These are phyloP conservation scores for Nakazawaea sp. DNA, from an alignment of 805 yeast genomes.

Conservation along the genomic window DNA sequence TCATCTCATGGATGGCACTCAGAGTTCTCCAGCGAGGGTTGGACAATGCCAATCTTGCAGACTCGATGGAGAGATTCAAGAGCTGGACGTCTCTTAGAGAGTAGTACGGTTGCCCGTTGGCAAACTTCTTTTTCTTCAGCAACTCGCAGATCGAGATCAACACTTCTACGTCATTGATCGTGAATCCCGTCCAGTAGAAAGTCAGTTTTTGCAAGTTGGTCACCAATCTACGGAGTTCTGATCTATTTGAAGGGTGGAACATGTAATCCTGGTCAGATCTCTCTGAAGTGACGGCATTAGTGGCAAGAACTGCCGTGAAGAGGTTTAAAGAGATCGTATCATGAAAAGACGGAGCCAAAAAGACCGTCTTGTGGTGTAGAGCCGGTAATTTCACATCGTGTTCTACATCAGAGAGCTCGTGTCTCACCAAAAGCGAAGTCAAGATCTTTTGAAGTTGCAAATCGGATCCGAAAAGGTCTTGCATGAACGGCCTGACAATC, in stretches of 20 bases:
- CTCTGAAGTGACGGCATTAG: slow-evolving; percentile 70
- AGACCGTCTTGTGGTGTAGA: slow-evolving; percentile 50
- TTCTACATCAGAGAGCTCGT: slow-evolving; percentile 46
- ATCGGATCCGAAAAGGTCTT: slow-evolving; percentile 31
- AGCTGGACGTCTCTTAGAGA: slow-evolving; percentile 30
- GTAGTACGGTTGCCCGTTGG: slow-evolving; percentile 21
- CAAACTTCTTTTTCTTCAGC: slow-evolving; percentile 28
- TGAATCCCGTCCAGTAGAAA: slow-evolving; percentile 72
- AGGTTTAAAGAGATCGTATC: slow-evolving; percentile 56
- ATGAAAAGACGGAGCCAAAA: slow-evolving; percentile 55
- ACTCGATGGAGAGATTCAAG: slow-evolving; percentile 34
- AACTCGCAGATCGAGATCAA: slow-evolving; percentile 41
- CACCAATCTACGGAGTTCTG: slow-evolving; percentile 47
- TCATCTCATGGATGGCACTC: slow-evolving; percentile 61
- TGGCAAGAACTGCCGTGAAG: slow-evolving; percentile 61
- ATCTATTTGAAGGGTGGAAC: slow-evolving; percentile 56
- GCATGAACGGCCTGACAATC: slow-evolving; percentile 43
- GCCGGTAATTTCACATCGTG: slow-evolving; percentile 51
- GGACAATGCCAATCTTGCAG: slow-evolving; percentile 40
- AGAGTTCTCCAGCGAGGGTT: slow-evolving; percentile 53
- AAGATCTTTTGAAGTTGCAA: slow-evolving; percentile 34
- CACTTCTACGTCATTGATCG: slow-evolving; percentile 48
- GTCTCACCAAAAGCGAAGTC: slow-evolving; percentile 47
- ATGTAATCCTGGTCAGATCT: slow-evolving; percentile 60
- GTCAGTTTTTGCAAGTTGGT: slow-evolving; percentile 61